A percentile compares a stretch with the other conserved stretches of the same genome.
Conservation (phyloP, 2,329 filamentous ascomycete genomes). For the Calonectria crousiana region DNA sequence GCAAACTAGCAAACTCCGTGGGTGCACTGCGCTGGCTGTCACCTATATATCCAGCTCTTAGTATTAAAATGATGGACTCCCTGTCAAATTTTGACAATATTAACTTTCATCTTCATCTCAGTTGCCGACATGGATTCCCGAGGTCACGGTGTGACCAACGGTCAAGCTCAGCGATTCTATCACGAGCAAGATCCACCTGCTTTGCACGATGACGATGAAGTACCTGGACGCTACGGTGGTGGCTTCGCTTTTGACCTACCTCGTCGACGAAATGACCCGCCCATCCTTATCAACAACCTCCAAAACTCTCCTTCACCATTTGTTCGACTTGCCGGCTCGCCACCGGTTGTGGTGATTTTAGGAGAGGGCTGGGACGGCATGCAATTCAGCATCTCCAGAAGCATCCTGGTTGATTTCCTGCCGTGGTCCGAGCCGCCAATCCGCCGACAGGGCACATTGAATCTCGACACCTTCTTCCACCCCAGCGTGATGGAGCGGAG, state of each 20-base stretch:
- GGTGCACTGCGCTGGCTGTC: neutral
- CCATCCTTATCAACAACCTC: too few species aligned
- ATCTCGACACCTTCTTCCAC: constrained; percentile 29
- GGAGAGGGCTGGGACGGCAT: neutral
- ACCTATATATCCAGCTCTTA: neutral
- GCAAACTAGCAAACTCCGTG: neutral
- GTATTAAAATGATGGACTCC: too few species aligned
- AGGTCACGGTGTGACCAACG: neutral
- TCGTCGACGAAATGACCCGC: neutral
- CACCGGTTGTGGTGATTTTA: neutral
- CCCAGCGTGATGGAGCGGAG: constrained; percentile 5
- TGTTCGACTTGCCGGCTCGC: neutral
- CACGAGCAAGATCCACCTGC: neutral
- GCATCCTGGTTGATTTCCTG: constrained; percentile 24
- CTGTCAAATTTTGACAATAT: too few species aligned
- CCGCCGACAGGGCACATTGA: constrained; percentile 29
- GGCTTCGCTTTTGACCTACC: neutral
- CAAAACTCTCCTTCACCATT: neutral
- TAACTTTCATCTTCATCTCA: neutral
- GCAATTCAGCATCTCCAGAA: constrained; percentile 27
- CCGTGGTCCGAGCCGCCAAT: constrained; percentile 29
- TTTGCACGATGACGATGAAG: neutral
- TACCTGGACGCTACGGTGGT: neutral
- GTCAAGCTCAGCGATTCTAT: neutral
- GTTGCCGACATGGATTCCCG: neutral